Evolutionary conservation across 352 stramenopile genomes (phyloP), one percentile per base, ranked within the genome.

Genomic region (Peronospora destructor): DNA sequence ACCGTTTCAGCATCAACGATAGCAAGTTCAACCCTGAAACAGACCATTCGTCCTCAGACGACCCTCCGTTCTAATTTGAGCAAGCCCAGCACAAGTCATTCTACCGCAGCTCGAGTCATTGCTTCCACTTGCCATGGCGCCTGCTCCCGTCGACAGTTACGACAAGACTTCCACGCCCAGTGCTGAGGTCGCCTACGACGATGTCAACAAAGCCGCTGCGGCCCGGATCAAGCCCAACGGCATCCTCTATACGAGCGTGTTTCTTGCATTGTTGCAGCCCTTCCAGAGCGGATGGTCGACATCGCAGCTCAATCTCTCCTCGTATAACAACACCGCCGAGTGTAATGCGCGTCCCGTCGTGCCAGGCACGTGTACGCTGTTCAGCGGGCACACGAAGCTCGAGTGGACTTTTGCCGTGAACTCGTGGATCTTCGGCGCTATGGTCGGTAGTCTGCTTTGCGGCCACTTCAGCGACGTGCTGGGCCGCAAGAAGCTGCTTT

Each of bases 271-370:
- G 13, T 52, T 79, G 39, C 57, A 77, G 33, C 56, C 65, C 10
- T 67, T 77, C 45, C 73, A 87, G 47, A 72, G 67, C 49, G 72
- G 72, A 29, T 86, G 70, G 73, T 64, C 64, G 26, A 60, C 73
- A 25, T 74, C 69, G 4, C 76, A 85, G 37, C 52, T 84, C 58
- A 87, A 87, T 61, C 60, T 81, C 23, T 76, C 64, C n/a, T 51
- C 59, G 8, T 85, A 80, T 57, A 66, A 80, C 47, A 54, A 80
- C 57, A 62, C 66, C 17, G 56, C 68, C 11, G 61, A 65, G 26
- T 87, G 76, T 51, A 62, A 66, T 33, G 64, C 64, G 1, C 64
- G 57, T 13, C 74, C 71, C 6, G 62, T 84, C 0, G 47, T 2
- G 42, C 37, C 6, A 16, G 69, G 60, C 33, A 76, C 65, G 9